Percentiles rank a stretch among this genome's conserved stretches.
Evolutionary conservation across 2,329 filamentous ascomycete genomes (phyloP).

Genomic region (Xylaria sp.): DNA sequence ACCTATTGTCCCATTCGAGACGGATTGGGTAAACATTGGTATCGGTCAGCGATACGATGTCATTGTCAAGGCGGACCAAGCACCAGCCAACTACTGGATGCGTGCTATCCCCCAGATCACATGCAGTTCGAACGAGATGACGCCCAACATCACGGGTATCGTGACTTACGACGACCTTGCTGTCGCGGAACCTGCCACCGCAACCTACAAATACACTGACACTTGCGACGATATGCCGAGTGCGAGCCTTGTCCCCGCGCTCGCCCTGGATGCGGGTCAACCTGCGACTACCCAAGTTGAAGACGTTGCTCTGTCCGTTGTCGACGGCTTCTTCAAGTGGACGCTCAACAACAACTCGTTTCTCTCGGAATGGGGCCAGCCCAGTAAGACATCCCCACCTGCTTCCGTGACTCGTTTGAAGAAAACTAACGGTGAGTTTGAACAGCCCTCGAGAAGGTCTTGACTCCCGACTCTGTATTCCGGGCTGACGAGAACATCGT

Average conservation of each 20-base stretch:
- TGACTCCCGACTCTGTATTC: constrained; percentile 25
- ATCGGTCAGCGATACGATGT: constrained; percentile 41
- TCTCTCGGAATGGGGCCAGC: constrained; percentile 42
- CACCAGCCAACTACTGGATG: constrained; percentile 43
- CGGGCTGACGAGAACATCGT: constrained; percentile 30
- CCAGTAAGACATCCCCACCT: constrained; percentile 31
- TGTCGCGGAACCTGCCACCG: constrained; percentile 17
- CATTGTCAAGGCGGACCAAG: constrained; percentile 40
- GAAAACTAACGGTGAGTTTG: constrained; percentile 4
- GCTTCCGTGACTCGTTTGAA: background rate
- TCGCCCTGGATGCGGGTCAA: constrained; percentile 32
- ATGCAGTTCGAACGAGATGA: constrained; percentile 39
- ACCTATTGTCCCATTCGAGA: constrained; percentile 50
- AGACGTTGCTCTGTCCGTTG: constrained; percentile 27
- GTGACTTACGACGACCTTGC: constrained; percentile 37
- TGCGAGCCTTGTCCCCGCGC: constrained; percentile 33
- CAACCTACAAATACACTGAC: constrained; percentile 14
- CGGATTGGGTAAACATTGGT: constrained; percentile 37
- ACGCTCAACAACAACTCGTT: constrained; percentile 45
- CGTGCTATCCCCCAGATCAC: constrained; percentile 39
- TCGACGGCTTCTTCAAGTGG: constrained; percentile 42
- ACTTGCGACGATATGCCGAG: constrained; percentile 36
- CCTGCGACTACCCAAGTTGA: constrained; percentile 27
- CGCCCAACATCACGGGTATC: constrained; percentile 45
- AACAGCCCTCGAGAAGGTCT: constrained; percentile 33